Percentiles rank a stretch among this genome's conserved stretches.
Evolutionary conservation across 1,284 basidiomycete species (phyloP).

Genomic region (Kalmanozyma brasiliensis): DNA sequence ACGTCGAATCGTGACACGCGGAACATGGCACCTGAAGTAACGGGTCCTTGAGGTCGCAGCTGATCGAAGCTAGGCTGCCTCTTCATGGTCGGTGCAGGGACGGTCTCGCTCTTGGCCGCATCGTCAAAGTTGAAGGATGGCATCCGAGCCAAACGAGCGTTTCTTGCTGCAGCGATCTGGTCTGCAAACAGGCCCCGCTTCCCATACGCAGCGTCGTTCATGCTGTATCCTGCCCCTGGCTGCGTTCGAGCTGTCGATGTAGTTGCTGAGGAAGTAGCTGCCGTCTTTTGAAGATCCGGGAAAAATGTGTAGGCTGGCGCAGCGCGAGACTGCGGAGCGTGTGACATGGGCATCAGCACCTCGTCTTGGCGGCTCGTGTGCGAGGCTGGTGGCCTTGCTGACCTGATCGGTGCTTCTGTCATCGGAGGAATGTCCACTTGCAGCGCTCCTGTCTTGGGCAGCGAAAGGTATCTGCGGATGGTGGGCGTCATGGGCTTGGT

Average conservation of each 20-base stretch:
- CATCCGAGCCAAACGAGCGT: constrained; percentile 28
- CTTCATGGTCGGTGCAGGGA: constrained; percentile 4
- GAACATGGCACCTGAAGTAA: constrained; percentile 3
- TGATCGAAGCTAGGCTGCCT: constrained; percentile 37
- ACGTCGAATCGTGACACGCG: constrained; percentile 32
- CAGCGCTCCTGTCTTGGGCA: constrained; percentile 56
- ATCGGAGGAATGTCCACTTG: constrained; percentile 20
- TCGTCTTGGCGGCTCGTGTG: constrained; percentile 8
- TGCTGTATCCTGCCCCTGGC: constrained; percentile 6
- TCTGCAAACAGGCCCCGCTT: constrained; percentile 39
- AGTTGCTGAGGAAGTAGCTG: constrained; percentile 1
- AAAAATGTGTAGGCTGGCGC: constrained; percentile 30
- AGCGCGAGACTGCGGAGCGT: constrained; percentile 6
- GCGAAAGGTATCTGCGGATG: constrained; percentile 68
- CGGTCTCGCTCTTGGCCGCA: constrained; percentile 5
- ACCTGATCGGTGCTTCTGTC: neutral
- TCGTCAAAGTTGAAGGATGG: constrained; percentile 35
- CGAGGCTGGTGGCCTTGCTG: neutral
- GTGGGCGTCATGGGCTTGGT: constrained; percentile 70
- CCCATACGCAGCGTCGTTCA: constrained; percentile 34
- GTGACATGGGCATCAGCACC: neutral
- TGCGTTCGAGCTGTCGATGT: neutral
- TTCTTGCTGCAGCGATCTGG: constrained; percentile 37
- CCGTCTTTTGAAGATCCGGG: constrained; percentile 21
- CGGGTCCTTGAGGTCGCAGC: constrained; percentile 3